A percentile compares a stretch with the other conserved stretches of the same genome.
phyloP scores from a whole-genome alignment of 371 early-diverging fungal species.

The Homolaphlyctis polyrhiza region DNA sequence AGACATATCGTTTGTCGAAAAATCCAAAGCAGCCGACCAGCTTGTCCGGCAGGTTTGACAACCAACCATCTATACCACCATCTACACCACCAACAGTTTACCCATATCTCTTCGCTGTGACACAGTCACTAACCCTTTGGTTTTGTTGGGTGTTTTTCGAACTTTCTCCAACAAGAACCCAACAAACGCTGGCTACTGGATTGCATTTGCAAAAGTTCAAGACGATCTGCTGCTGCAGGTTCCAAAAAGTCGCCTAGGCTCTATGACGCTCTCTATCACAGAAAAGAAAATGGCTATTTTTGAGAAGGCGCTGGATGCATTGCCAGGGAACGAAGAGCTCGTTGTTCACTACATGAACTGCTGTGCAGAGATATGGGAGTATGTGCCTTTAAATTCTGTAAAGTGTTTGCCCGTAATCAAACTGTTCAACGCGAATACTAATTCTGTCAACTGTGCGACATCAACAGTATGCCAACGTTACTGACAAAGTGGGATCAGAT shows the following conservation, averaged over 20 bases:
- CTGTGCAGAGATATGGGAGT: conserved; percentile 60
- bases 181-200: conserved; percentile 58
- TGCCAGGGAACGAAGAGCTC: conserved; percentile 57
- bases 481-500: conserved; percentile 69
- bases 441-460: not conserved
- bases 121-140: no score
- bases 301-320: conserved; percentile 61
- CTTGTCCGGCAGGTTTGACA: conserved; percentile 14
- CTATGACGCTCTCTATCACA: conserved; percentile 24
- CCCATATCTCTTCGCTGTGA: no score
- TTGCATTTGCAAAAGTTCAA: conserved; percentile 65
- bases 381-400: conserved; percentile 15
- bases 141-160: no score
- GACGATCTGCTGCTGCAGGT: conserved; percentile 43
- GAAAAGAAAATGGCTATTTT: conserved; percentile 72
- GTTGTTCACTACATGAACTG: conserved; percentile 55
- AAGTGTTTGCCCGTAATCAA: not conserved
- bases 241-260: conserved; percentile 10
- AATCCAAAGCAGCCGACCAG: conserved; percentile 14
- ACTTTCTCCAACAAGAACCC: no score
- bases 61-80: no score
- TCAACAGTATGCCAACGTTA: conserved; percentile 33
- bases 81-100: no score
- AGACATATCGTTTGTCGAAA: conserved; percentile 11
- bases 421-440: no score